phyloP scores from a whole-genome alignment of 1,284 basidiomycete species.

The Moesziomyces parantarcticus region DNA sequence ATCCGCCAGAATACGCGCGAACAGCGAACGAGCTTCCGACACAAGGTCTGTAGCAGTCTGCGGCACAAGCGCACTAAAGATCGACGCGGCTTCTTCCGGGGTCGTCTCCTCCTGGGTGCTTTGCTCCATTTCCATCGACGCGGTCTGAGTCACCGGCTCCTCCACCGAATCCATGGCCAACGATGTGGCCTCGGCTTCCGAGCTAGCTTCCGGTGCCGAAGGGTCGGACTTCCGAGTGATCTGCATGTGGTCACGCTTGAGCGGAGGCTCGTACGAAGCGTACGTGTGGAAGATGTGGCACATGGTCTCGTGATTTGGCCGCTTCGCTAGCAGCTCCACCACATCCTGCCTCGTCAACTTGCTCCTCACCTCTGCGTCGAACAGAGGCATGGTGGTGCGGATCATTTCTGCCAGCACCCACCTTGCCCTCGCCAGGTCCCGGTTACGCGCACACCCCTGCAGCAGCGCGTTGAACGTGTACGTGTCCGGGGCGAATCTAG shows the following conservation, averaged over 20 bases:
- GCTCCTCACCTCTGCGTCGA: conserved; percentile 18
- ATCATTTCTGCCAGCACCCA: conserved; percentile 94
- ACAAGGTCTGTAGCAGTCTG: conserved; percentile 80
- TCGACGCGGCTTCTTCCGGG: conserved; percentile 69
- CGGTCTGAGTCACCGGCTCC: not conserved
- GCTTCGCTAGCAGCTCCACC: conserved; percentile 48
- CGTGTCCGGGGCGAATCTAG: conserved; percentile 74
- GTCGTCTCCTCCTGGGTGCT: conserved; percentile 54
- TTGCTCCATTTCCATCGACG: conserved; percentile 14
- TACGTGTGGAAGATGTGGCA: conserved; percentile 88
- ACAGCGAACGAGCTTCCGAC: conserved; percentile 77
- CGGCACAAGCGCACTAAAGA: conserved; percentile 73
- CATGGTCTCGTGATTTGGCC: conserved; percentile 80
- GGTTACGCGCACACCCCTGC: conserved; percentile 86
- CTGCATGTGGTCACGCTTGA: conserved; percentile 41
- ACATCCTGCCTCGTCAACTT: conserved; percentile 37
- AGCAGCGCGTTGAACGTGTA: conserved; percentile 84
- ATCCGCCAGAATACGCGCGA: conserved; percentile 77
- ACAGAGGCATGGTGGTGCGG: conserved; percentile 58
- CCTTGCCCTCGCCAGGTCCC: conserved; percentile 82
- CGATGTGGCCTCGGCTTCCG: not conserved
- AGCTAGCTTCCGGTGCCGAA: not conserved
- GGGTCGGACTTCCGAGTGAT: not conserved
- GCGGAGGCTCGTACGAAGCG: conserved; percentile 77
- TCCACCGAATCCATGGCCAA: not conserved